Base-by-base conservation (phyloP, 352 stramenopile species). In the Phytophthora constricta region DNA sequence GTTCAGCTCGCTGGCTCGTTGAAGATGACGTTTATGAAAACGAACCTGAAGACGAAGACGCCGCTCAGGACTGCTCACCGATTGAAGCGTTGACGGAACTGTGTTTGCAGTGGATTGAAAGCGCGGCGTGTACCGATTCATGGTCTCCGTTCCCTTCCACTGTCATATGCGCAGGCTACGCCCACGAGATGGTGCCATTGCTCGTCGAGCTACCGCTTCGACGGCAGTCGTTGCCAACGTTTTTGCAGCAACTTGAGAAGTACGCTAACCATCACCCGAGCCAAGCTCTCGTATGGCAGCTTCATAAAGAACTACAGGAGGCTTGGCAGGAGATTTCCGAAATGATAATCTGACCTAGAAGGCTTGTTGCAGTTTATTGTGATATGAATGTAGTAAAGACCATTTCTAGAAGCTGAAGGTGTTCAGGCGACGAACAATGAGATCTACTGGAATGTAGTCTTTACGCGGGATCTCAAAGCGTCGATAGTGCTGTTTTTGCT, bases 151-250 rank as follows among this genome's bases (percentile, higher is more conserved):
- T 68, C 9, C 34, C 62, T 3, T 7, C 46, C 17, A 28, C 56
- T 33, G n/a, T 65, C 11, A 45, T 46, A 17, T 52, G 37, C 39
- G 59, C 53, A 3, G 65, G 65, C 7, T 68, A 68, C 25, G 52
- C 20, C 20, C 31, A 41, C 11, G 65, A 73, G 10, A n/a, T 64
- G 10, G 11, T 73, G 14, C 52, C 65, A 0, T 20, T 68, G 16
- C 34, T 72, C 9, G 14, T 68, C 9, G 26, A 63, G 31, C 53
- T 72, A 11, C 65, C 65, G 22, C 23, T 72, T 11, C 26, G 4
- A 1, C 27, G 16, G 10, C 4, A 9, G 22, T 37, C 19, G 16
- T 43, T 60, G 23, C 19, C 17, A 7, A 17, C n/a, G 3, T 26
- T 68, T 13, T 34, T 72, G 39, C 22, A 20, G 19, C 26, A 41